These are phyloP conservation scores for Pyronema domesticum DNA, from an alignment of 495 filamentous ascomycete genomes.

Conservation along the genomic window DNA sequence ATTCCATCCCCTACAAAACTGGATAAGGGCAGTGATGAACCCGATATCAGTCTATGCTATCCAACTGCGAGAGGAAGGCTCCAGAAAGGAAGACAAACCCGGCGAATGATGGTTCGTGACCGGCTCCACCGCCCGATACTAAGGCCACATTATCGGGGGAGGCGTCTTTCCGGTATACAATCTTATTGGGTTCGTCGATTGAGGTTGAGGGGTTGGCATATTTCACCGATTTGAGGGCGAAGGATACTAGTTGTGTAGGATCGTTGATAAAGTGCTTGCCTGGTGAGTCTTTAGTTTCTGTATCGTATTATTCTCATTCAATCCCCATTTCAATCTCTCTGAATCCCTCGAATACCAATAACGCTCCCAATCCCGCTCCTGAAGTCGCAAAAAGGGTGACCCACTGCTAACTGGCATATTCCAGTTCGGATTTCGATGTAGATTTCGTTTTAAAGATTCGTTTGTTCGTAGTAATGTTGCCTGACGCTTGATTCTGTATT, in stretches of 20 bases:
- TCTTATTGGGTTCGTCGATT: constrained; percentile 66
- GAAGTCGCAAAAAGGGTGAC: not conserved
- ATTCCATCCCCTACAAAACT: constrained; percentile 48
- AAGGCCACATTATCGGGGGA: constrained; percentile 45
- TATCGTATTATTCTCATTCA: not conserved
- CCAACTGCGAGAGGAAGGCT: not conserved
- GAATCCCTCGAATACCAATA: not conserved
- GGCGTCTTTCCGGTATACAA: constrained; percentile 14
- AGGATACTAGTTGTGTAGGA: constrained; percentile 58
- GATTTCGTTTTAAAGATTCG: too few species aligned
- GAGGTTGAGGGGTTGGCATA: constrained; percentile 72
- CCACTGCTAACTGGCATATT: too few species aligned
- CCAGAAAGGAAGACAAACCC: constrained; percentile 33
- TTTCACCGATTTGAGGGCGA: constrained; percentile 58
- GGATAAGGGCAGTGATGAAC: not conserved
- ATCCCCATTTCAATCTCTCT: too few species aligned
- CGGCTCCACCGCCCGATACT: constrained; percentile 77
- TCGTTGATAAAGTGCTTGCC: constrained; percentile 89
- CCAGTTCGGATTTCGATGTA: too few species aligned
- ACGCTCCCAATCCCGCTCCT: not conserved
- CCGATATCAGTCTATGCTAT: not conserved
- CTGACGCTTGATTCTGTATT: too few species aligned
- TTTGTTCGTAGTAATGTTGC: too few species aligned
- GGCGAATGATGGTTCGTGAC: constrained; percentile 83
- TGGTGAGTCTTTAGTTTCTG: constrained; percentile 9